Evolutionary conservation across 371 early-diverging fungal genomes (phyloP), one percentile per base, ranked within the genome.

Genomic region (Circinella umbellata): DNA sequence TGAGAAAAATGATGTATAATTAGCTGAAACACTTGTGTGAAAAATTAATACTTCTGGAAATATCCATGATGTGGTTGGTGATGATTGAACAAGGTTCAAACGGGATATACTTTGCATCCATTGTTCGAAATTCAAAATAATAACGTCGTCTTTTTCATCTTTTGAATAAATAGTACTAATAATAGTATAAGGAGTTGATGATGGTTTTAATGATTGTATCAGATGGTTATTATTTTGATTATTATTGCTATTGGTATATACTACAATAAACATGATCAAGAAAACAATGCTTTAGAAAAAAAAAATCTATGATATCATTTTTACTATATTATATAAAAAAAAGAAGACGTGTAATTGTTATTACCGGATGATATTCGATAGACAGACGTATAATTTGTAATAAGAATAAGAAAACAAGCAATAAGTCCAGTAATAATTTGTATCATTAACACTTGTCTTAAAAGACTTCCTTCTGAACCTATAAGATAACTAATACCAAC

Each of bases 341-440:
- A 27, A 27, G 2, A 2, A 27, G 27, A 51, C 51, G n/a, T n/a
- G 15, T 51, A 14, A 4, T 51, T n/a, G 0, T 51, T n/a, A 1
- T 51, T 57, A 57, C 57, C 57, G 4, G 63, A 63, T 18, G 63
- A 42, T 9, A 18, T 46, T 47, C 65, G 65, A 53, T 64, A 64
- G 5, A 36, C 36, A n/a, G 37, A 18, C 34, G 65, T 36, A n/a
- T 64, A 27, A n/a, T 36, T 53, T 4, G 65, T 37, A 37, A 53
- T 18, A 10, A 51, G 27, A 11, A 49, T 64, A 36, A 64, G 53
- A 36, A 64, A 64, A 49, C 49, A 48, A 11, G 65, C 51, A 53
- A 34, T 10, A n/a, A 64, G 53, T 48, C 53, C 65, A 15, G 51
- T 36, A n/a, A 48, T 37, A 9, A 64, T 53, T 53, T 64, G 65